Conservation (phyloP, 148 eudicot species). For the Rhododendron williamsianum region DNA sequence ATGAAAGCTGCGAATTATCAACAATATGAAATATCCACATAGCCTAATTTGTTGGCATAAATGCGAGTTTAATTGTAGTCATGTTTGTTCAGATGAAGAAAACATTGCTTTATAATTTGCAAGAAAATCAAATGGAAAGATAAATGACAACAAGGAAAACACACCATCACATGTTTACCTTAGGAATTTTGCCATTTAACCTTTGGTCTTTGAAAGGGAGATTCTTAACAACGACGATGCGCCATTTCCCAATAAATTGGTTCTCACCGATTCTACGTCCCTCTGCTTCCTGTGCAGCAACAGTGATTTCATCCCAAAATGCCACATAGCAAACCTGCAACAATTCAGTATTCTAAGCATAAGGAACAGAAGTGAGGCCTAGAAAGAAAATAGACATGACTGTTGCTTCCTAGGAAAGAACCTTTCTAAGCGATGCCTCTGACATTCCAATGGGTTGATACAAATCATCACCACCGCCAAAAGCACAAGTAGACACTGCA, state of each 20-base stretch:
- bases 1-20: neutral
- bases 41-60: neutral
- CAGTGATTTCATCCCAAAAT: constrained; percentile 95
- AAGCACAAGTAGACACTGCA: constrained; percentile 97
- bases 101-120: neutral
- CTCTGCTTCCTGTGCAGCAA: constrained; percentile 60
- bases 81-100: neutral
- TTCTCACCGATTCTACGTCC: constrained; percentile 58
- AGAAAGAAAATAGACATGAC: neutral
- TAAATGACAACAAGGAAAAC: neutral
- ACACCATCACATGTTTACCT: constrained; percentile 38
- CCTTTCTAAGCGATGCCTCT: constrained; percentile 67
- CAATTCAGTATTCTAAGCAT: constrained; percentile 13
- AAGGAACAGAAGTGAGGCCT: neutral
- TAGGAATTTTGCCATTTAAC: constrained; percentile 93
- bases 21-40: neutral
- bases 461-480: constrained; percentile 99
- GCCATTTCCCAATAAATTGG: constrained; percentile 81
- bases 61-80: neutral
- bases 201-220: constrained; percentile 92
- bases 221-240: constrained; percentile 66
- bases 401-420: constrained; percentile 16
- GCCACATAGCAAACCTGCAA: constrained; percentile 95
- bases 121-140: neutral
- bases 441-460: constrained; percentile 99